Base-by-base conservation (phyloP, 1,139 yeast species). In the Pichia kudriavzevii region DNA sequence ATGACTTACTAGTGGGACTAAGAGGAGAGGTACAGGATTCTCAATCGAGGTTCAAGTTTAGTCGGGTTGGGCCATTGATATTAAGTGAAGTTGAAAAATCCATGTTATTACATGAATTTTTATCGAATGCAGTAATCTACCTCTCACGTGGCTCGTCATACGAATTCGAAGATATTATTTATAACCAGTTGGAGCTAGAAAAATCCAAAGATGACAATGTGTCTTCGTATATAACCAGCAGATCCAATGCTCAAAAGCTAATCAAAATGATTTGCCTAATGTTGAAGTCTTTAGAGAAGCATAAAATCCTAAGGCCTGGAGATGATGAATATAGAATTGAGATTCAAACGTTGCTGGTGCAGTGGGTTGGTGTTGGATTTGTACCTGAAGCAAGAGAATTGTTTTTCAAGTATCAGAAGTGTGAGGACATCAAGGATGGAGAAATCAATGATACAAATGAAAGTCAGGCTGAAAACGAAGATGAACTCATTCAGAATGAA, bases 31-130 rank as follows among this genome's bases (percentile, higher is more conserved):
- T 48, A 1, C 27, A 22, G 1, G 20, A 34, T 10, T 21, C 47
- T 4, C 12, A 26, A 2, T 4, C 23, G 3, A 61, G 61, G 8
- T 69, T 66, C 36, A 44, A 48, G 11, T 74, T 76, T 48, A 69
- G 81, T 7, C 63, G 87, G 48, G 60, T 62, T 40, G 88, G 85
- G 0, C 43, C 59, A 4, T 46, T 78, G 8, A 59, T 56, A 7
- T 53, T 79, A 12, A 70, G 79, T 22, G 73, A 67, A 7, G 64
- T 75, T 31, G 88, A 80, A 46, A 64, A 59, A 41, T 70, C 72
- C 48, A 75, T 79, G 82, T 50, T 80, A n/a, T 54, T 80, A 26
- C 85, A 79, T 53, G 84, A 77, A 50, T 76, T 79, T 46, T 63
- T 80, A 39, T 65, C 72, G 12, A 75, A 70, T 41, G 67, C 79